Conservation (phyloP, 495 filamentous ascomycete genomes). For the Aspergillus wentii region DNA sequence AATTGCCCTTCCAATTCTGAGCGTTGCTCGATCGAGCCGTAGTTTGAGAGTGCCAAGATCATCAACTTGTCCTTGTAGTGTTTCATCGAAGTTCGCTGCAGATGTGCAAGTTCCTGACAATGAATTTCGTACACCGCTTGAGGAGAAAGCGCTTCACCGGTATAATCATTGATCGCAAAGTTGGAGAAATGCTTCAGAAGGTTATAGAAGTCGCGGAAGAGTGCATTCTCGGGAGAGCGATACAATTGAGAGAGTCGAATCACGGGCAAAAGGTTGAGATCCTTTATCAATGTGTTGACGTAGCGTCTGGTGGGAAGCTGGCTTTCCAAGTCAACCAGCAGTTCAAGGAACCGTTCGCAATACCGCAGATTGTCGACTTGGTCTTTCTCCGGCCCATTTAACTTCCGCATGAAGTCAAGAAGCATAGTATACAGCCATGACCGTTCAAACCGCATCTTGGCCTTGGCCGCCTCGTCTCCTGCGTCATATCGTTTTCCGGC, state of each 20-base stretch:
- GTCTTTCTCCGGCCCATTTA: constrained; percentile 54
- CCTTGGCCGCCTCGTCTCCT: constrained; percentile 73
- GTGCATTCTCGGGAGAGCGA: constrained; percentile 63
- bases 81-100: constrained; percentile 79
- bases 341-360: constrained; percentile 89
- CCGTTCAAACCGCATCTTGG: constrained; percentile 82
- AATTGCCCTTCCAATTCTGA: constrained; percentile 76
- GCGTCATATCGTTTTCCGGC: constrained; percentile 80
- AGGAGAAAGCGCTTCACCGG: constrained; percentile 65
- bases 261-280: constrained; percentile 82
- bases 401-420: constrained; percentile 70
- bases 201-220: constrained; percentile 75
- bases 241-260: constrained; percentile 76
- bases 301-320: constrained; percentile 93
- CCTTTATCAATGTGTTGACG: constrained; percentile 85
- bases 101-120: constrained; percentile 65
- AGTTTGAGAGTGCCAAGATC: constrained; percentile 87
- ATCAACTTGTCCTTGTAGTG: constrained; percentile 87
- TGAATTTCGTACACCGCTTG: constrained; percentile 76
- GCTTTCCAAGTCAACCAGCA: constrained; percentile 85
- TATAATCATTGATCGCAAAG: constrained; percentile 91
- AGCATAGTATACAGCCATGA: constrained; percentile 89
- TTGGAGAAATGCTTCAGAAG: constrained; percentile 79
- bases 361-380: constrained; percentile 66
- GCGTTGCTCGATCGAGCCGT: constrained; percentile 77